Evolutionary conservation across 768 basidiomycete species (phyloP), one percentile per base, ranked within the genome.

Genomic region (Boletus patriciae): DNA sequence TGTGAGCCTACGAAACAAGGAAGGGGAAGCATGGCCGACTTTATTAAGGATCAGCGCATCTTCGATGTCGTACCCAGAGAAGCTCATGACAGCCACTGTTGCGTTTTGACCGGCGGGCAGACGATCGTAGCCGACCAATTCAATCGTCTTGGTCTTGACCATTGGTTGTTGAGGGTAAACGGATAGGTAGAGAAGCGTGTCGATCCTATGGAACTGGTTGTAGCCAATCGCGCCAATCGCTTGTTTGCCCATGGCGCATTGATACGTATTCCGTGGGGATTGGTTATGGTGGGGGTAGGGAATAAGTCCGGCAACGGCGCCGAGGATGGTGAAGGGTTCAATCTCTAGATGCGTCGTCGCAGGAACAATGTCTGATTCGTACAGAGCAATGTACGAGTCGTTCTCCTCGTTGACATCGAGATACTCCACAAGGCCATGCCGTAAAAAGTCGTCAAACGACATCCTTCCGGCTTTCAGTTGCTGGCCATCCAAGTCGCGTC

Each of bases 191-290:
- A 99, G 80, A 38, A 99, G 82, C 0, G 97, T 99, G 72, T 99
- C 97, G 69, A 99, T 98, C 44, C 97, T 85, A 68, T 94, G 93
- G 62, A 98, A 85, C 72, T 99, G 97, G 71, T 98, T 99, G 75
- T 95, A 97, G 0, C 88, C 96, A 59, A 99, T 99, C 13, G 95
- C 95, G 21, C 97, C 97, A 61, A 99, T 99, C 3, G 97, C 96
- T 78, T 99, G 97, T 77, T 99, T 99, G 52, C 97, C 96, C 96
- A 99, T 99, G 53, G 96, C 96, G 68, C 96, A 99, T 77, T 99
- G 96, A 71, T 99, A 99, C 11, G 97, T 99, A 68, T 99, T 99
- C 52, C 97, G 89, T 3, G 97, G 97, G 6, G 97, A 98, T 69
- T 99, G 97, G 68, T 99, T 99, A 72, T 99, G 97, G 70, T 99